phyloP scores from a whole-genome alignment of 2,329 filamentous ascomycete genomes.

The Fusarium albosuccineum region DNA sequence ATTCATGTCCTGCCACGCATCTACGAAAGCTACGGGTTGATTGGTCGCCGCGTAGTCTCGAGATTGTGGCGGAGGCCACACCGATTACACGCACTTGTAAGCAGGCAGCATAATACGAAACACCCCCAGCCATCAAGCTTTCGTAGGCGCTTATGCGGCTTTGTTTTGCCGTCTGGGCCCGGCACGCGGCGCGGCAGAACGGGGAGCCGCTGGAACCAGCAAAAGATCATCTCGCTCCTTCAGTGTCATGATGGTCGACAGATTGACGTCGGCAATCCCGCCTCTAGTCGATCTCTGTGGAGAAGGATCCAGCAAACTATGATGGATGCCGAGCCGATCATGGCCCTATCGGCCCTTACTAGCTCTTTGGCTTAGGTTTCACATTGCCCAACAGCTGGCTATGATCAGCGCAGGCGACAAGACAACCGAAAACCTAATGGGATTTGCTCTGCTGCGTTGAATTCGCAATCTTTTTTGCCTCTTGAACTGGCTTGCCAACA shows the following conservation, averaged over 20 bases:
- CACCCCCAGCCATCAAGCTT: neutral
- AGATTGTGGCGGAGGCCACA: constrained; percentile 2
- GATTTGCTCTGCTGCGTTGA: neutral
- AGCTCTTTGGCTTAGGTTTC: constrained; percentile 17
- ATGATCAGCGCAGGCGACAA: constrained; percentile 13
- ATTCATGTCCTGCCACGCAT: neutral
- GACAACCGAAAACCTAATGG: neutral
- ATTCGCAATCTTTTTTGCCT: neutral
- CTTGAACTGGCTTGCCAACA: too few species aligned
- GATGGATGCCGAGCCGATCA: constrained; percentile 25
- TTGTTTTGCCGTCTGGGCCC: neutral
- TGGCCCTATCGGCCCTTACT: constrained; percentile 5
- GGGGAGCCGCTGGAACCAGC: neutral
- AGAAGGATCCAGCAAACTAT: constrained; percentile 18
- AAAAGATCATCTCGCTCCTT: neutral
- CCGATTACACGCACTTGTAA: neutral
- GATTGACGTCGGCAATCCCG: constrained; percentile 33
- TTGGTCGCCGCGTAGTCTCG: constrained; percentile 28
- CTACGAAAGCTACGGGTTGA: constrained; percentile 1
- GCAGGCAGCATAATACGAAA: constrained; percentile 14
- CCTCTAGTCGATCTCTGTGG: constrained; percentile 33
- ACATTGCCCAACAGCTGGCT: constrained; percentile 14
- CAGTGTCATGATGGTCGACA: neutral
- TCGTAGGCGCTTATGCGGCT: constrained; percentile 17
- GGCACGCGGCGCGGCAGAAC: neutral